Evolutionary conservation across 2,329 filamentous ascomycete species (phyloP).

Genomic region (Colletotrichum sp.): DNA sequence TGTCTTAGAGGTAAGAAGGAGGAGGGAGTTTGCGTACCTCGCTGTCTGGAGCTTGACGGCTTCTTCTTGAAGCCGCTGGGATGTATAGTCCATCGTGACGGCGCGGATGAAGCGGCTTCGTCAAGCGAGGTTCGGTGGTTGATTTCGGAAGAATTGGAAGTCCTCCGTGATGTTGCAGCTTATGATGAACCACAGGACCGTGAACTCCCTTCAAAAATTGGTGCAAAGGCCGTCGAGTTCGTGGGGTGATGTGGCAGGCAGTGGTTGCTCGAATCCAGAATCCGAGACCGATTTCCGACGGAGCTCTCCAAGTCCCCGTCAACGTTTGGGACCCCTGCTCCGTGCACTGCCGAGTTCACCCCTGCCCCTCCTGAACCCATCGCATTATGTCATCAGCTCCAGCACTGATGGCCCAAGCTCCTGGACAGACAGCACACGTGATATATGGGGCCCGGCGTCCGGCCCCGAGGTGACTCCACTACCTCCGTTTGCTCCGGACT

Average conservation of each 20-base stretch:
- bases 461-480: not conserved
- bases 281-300: not conserved
- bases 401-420: not conserved
- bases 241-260: not conserved
- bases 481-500: not conserved
- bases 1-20: not conserved
- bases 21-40: slow-evolving; percentile 31
- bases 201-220: not conserved
- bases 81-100: slow-evolving; percentile 59
- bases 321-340: not conserved
- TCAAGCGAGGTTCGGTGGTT: not conserved
- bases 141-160: not conserved
- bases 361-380: not conserved
- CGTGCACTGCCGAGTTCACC: not conserved
- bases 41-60: slow-evolving; percentile 46
- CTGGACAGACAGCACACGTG: not conserved
- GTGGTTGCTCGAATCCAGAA: not conserved
- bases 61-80: slow-evolving; percentile 60
- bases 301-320: slow-evolving; percentile 16
- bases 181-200: not conserved
- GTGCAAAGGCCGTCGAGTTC: not conserved
- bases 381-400: not conserved
- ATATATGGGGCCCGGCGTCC: fast-evolving
- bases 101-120: not conserved
- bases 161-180: not conserved